Percentiles rank a stretch among this genome's conserved stretches.
These are phyloP conservation scores for Xylariaceae sp. DNA, from an alignment of 2,329 filamentous ascomycete genomes.

Conservation along the genomic window DNA sequence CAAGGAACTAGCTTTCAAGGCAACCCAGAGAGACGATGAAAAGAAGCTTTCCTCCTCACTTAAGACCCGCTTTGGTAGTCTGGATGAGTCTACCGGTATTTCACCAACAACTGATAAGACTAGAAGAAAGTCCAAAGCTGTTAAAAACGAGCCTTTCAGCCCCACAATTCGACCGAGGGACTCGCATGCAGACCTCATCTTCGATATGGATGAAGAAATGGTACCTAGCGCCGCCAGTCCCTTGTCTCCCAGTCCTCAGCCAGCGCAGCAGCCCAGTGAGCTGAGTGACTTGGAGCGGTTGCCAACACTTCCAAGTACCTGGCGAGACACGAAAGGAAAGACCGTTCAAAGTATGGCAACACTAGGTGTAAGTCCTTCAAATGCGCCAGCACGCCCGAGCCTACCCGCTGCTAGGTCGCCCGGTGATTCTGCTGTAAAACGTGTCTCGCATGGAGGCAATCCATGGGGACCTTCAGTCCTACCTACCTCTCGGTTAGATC, in stretches of 20 bases:
- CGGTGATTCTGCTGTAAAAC: conserved; percentile 15
- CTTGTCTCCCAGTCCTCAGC: conserved; percentile 31
- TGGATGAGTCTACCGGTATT: conserved; percentile 60
- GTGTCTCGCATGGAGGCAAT: conserved; percentile 33
- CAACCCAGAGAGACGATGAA: conserved; percentile 66
- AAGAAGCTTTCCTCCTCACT: conserved; percentile 62
- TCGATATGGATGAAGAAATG: conserved; percentile 88
- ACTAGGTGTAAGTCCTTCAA: conserved; percentile 15
- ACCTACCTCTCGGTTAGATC: conserved; percentile 65
- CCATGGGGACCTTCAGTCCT: conserved; percentile 57
- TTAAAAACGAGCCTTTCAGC: conserved; percentile 61
- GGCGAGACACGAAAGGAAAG: conserved; percentile 45
- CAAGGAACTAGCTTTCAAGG: conserved; percentile 74
- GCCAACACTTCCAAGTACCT: conserved; percentile 39
- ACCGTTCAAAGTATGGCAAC: conserved; percentile 25
- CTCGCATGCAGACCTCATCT: conserved; percentile 79
- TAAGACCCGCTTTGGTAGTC: conserved; percentile 61
- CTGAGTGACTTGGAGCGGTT: conserved; percentile 37
- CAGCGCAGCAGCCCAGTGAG: conserved; percentile 14
- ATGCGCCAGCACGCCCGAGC: conserved; percentile 6
- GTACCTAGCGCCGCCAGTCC: conserved; percentile 36
- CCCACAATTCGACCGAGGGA: conserved; percentile 70
- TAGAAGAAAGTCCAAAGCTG: conserved; percentile 50
- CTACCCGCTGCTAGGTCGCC: conserved; percentile 10
- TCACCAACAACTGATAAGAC: conserved; percentile 48